A percentile compares a stretch with the other conserved stretches of the same genome.
These are phyloP conservation scores for Leccinum variabile DNA, from an alignment of 1,284 basidiomycete genomes.

Conservation along the genomic window DNA sequence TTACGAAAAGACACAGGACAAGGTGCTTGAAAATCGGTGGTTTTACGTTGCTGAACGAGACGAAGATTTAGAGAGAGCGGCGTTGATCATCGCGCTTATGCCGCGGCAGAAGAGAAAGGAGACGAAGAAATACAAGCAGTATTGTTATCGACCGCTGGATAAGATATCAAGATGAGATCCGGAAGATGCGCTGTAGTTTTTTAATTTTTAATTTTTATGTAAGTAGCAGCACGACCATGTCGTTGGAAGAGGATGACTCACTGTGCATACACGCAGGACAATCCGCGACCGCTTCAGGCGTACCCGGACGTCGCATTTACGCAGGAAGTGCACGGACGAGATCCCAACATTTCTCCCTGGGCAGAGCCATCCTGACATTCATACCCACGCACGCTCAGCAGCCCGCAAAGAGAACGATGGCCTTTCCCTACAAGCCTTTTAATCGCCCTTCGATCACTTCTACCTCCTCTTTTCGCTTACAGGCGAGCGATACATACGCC, in stretches of 20 bases:
- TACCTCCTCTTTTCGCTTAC: constrained; percentile 33
- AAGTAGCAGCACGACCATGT: too few species aligned
- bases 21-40: constrained; percentile 64
- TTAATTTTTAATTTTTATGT: constrained; percentile 1
- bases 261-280: too few species aligned
- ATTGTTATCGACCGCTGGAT: constrained; percentile 70
- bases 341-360: constrained; percentile 31
- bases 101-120: constrained; percentile 71
- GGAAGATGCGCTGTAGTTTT: constrained; percentile 47
- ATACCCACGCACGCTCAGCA: constrained; percentile 17
- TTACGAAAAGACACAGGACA: constrained; percentile 48
- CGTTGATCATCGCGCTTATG: constrained; percentile 66
- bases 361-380: constrained; percentile 5
- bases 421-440: constrained; percentile 38
- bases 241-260: too few species aligned
- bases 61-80: constrained; percentile 65
- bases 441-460: constrained; percentile 29
- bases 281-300: too few species aligned
- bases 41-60: constrained; percentile 75
- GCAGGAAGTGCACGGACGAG: constrained; percentile 2
- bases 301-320: constrained; percentile 9
- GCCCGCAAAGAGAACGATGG: constrained; percentile 16
- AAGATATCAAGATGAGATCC: constrained; percentile 66
- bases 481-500: constrained; percentile 33
- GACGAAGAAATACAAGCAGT: constrained; percentile 80